phyloP scores from a whole-genome alignment of 306 rosid genomes.

The Gastrolobium villosum region DNA sequence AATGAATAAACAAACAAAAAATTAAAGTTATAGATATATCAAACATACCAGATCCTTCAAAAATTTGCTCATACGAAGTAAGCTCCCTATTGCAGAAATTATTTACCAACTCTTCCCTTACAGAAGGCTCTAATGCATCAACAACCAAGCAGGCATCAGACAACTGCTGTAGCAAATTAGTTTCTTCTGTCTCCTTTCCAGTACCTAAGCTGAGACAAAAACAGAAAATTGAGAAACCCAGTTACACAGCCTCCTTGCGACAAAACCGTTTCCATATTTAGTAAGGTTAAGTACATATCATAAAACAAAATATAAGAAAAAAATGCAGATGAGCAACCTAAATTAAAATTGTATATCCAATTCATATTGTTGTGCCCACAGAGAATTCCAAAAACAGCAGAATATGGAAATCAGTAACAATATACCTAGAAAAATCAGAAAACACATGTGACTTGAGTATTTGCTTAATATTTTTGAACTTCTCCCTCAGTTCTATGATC shows the following conservation, averaged over 20 bases:
- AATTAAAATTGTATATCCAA: constrained; percentile 19
- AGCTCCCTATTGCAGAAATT: constrained; percentile 96
- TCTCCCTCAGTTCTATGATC: constrained; percentile 98
- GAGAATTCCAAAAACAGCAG: constrained; percentile 42
- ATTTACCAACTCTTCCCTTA: constrained; percentile 96
- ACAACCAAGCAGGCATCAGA: constrained; percentile 99
- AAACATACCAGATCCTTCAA: constrained; percentile 98
- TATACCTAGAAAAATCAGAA: constrained; percentile 96
- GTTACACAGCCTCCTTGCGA: constrained; percentile 42
- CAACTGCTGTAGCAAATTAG: constrained; percentile 86
- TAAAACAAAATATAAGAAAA: neutral
- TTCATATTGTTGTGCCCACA: constrained; percentile 1
- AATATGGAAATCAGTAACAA: constrained; percentile 36
- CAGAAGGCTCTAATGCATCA: constrained; percentile 98
- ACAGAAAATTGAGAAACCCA: constrained; percentile 53
- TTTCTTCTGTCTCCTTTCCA: constrained; percentile 97
- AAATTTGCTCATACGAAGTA: constrained; percentile 95
- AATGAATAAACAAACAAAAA: constrained; percentile 39
- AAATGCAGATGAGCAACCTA: constrained; percentile 16
- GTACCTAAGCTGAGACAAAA: constrained; percentile 95
- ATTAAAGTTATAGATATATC: constrained; percentile 36
- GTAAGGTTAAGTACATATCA: constrained; percentile 30
- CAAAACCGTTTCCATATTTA: constrained; percentile 17
- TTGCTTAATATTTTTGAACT: constrained; percentile 97
- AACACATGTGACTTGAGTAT: constrained; percentile 97